Evolutionary conservation across 345 rosid genomes (phyloP).

Genomic region (Moricandia arvensis): DNA sequence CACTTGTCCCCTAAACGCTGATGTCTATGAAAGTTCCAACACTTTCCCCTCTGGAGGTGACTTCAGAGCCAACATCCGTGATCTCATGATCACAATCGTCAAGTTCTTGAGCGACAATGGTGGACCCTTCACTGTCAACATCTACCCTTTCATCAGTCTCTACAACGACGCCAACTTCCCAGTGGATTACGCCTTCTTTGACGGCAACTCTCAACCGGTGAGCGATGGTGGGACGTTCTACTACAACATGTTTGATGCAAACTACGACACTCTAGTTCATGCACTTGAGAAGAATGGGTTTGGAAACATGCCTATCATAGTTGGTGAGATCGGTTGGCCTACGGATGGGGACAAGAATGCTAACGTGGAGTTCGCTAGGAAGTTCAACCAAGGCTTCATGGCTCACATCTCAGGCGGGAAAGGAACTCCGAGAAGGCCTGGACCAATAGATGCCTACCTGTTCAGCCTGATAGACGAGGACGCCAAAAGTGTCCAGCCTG

Average conservation of each 20-base stretch:
- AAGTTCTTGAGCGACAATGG: slow-evolving; percentile 67
- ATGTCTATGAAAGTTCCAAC: slow-evolving; percentile 55
- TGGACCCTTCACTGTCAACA: slow-evolving; percentile 80
- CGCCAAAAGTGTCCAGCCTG: slow-evolving; percentile 73
- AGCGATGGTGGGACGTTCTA: slow-evolving; percentile 66
- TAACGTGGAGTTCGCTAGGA: slow-evolving; percentile 61
- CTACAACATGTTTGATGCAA: slow-evolving; percentile 86
- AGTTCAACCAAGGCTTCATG: slow-evolving; percentile 90
- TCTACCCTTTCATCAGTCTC: slow-evolving; percentile 93
- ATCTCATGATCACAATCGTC: slow-evolving; percentile 68
- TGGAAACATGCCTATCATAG: slow-evolving; percentile 63
- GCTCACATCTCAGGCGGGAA: slow-evolving; percentile 64
- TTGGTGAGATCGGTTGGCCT: slow-evolving; percentile 98
- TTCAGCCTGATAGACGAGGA: slow-evolving; percentile 90
- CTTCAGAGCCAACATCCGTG: slow-evolving; percentile 78
- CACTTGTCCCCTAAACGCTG: slow-evolving; percentile 84
- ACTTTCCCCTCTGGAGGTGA: slow-evolving; percentile 77
- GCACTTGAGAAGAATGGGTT: slow-evolving; percentile 87
- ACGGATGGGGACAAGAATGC: slow-evolving; percentile 87
- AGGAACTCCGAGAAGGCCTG: slow-evolving; percentile 83
- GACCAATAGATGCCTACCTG: slow-evolving; percentile 69
- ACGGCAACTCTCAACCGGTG: slow-evolving; percentile 60
- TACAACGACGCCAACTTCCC: slow-evolving; percentile 76
- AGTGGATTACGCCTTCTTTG: slow-evolving; percentile 83
- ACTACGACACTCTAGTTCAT: slow-evolving; percentile 76